phyloP scores from a whole-genome alignment of 2,329 filamentous ascomycete genomes.

The Pochonia chlamydosporia region DNA sequence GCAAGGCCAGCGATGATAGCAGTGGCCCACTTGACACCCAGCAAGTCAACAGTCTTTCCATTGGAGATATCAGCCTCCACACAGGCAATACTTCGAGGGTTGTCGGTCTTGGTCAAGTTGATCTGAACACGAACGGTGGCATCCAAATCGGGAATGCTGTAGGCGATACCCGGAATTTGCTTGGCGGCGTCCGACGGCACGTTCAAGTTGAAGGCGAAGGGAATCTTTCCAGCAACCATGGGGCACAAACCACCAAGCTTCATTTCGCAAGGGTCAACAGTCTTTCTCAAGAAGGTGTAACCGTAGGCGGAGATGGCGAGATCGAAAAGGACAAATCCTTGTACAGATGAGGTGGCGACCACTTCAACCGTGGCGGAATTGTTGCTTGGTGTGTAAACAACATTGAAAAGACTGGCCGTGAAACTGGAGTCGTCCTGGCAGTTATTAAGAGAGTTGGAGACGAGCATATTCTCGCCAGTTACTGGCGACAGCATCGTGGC shows the following conservation, averaged over 20 bases:
- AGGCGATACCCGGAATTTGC: conserved; percentile 76
- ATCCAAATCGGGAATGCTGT: conserved; percentile 85
- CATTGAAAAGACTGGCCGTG: conserved; percentile 82
- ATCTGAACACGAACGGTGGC: conserved; percentile 78
- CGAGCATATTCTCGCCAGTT: conserved; percentile 61
- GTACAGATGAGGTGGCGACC: conserved; percentile 74
- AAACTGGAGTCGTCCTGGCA: conserved; percentile 83
- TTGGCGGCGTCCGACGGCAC: conserved; percentile 52
- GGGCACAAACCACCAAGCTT: conserved; percentile 75
- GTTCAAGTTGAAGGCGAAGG: conserved; percentile 63
- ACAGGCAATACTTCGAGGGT: conserved; percentile 63
- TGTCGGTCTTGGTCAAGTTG: conserved; percentile 57
- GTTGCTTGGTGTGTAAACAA: conserved; percentile 73
- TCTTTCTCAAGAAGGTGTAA: conserved; percentile 61
- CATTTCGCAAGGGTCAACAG: conserved; percentile 69
- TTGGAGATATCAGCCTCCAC: conserved; percentile 86
- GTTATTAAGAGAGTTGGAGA: conserved; percentile 76
- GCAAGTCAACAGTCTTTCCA: conserved; percentile 83
- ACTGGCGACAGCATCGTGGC: conserved; percentile 40
- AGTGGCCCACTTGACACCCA: conserved; percentile 83
- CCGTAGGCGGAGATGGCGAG: conserved; percentile 78
- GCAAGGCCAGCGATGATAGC: conserved; percentile 83
- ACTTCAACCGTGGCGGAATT: conserved; percentile 67
- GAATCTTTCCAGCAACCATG: conserved; percentile 80
- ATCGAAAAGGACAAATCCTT: conserved; percentile 75